Base-by-base conservation (phyloP, 208 protist species). In the Perkinsela sp. region DNA sequence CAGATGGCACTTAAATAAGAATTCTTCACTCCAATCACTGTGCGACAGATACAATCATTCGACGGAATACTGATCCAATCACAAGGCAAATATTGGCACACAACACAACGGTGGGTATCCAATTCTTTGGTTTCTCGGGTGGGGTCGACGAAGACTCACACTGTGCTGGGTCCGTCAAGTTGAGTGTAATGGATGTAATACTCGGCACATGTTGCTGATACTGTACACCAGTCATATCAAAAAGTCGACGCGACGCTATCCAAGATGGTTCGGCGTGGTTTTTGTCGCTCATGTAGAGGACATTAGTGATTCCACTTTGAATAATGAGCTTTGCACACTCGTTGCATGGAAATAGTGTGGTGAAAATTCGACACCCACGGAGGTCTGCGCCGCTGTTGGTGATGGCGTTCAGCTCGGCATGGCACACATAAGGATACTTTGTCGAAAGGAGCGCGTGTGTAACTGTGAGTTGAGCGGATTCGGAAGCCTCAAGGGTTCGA, bases 251-350 rank as follows among this genome's bases (percentile, higher is more conserved):
- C 1, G 76, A 80, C 0, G 77, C 77, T 0, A 68, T n/a, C 31
- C 66, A 76, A 30, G 68, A 28, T 0, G 70, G 66, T 0, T 67
- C 65, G 30, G 80, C 75, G 67, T 77, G 71, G 70, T 82, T 77
- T 65, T 76, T 82, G 71, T 81, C 78, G 1, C 67, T 48, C 2
- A 80, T 48, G 75, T 80, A 82, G 1, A 80, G 32, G n/a, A 85
- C 76, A 28, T 77, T 66, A 30, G 31, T 31, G 30, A 86, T 83
- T 32, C 81, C 76, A 29, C 67, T 70, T 70, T 86, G 81, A 32
- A 86, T 85, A 71, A 86, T 84, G 32, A 83, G 69, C 75, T 86
- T 86, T 2, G 79, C 75, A 69, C 81, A 86, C 48, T 86, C 80
- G 66, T 84, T 83, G 76, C 81, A 86, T 1, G 81, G 81, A 67